Percentiles rank a stretch among this genome's conserved stretches.
phyloP scores from a whole-genome alignment of 177 flowering plant species.

The Tripterygium wilfordii region DNA sequence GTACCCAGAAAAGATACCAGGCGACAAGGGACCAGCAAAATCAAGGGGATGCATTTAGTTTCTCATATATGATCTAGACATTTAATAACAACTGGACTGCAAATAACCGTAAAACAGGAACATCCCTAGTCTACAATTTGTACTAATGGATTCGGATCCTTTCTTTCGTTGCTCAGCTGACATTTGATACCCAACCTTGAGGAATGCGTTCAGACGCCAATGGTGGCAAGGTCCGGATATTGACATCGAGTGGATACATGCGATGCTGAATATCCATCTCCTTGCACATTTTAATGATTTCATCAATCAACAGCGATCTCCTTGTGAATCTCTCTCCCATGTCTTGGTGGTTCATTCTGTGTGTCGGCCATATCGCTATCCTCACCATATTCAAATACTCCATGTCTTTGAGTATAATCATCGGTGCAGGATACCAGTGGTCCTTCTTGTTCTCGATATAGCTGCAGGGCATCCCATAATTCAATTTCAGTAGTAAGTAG shows the following conservation, averaged over 20 bases:
- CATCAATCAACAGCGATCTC: slow-evolving; percentile 47
- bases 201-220: slow-evolving; percentile 35
- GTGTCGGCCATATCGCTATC: slow-evolving; percentile 49
- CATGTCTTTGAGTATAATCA: slow-evolving; percentile 46
- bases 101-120: no score
- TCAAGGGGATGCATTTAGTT: no score
- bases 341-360: slow-evolving; percentile 60
- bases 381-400: slow-evolving; percentile 51
- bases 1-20: no score
- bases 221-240: slow-evolving; percentile 45
- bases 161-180: no score
- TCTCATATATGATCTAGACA: no score
- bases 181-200: no score
- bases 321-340: slow-evolving; percentile 59
- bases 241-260: slow-evolving; percentile 53
- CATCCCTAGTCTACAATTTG: no score
- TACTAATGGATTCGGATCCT: no score
- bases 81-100: no score
- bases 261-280: slow-evolving; percentile 65
- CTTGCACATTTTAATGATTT: slow-evolving; percentile 47
- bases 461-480: slow-evolving; percentile 18
- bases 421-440: slow-evolving; percentile 56
- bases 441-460: slow-evolving; percentile 48
- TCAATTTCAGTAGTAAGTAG: no score
- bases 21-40: no score